Base-by-base conservation (phyloP, 257 asterid genomes). In the Oldenlandia corymbosa region DNA sequence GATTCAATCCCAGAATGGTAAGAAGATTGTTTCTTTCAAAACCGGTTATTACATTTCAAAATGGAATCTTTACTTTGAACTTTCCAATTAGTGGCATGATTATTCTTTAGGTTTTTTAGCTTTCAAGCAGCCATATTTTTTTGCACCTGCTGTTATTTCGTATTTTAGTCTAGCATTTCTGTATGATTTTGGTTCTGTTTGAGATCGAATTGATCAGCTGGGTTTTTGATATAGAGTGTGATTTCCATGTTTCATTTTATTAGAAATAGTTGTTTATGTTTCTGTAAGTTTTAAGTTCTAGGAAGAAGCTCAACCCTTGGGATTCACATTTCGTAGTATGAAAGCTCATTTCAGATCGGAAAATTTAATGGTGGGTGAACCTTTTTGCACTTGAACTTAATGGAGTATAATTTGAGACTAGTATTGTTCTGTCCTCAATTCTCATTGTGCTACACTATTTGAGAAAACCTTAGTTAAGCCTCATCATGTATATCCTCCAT, bases 1-100 rank as follows among this genome's bases (percentile, higher is more conserved):
- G 17, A 23, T 51, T 69, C 41, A 13, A 17, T 56, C 43, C 50
- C 23, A n/a, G 45, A 18, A 69, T 69, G 74, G 74, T 69, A 69
- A 17, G 6, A 34, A 13, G 2, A 41, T 2, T 6, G 16, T 5
- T 8, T 42, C 8, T 24, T 37, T 18, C 26, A 18, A 21, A 17
- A 57, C 5, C 28, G 1, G 3, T 24, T 51, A 51, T 51, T 21
- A 51, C 7, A 57, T 57, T 56, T 57, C 28, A n/a, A n/a, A 18
- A 32, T 34, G 46, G 14, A 10, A 8, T 31, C 28, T 34, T 34
- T 57, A 4, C 17, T 0, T n/a, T 4, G 9, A 16, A 24, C 5
- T 3, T 30, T 61, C 42, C 54, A 27, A 26, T 42, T 43, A 43
- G n/a, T 45, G 50, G 5, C 21, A 45, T 16, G 47, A 42, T 42